A percentile compares a stretch with the other conserved stretches of the same genome.
These are phyloP conservation scores for Cucurbita pepo DNA, from an alignment of 306 rosid species.

Conservation along the genomic window DNA sequence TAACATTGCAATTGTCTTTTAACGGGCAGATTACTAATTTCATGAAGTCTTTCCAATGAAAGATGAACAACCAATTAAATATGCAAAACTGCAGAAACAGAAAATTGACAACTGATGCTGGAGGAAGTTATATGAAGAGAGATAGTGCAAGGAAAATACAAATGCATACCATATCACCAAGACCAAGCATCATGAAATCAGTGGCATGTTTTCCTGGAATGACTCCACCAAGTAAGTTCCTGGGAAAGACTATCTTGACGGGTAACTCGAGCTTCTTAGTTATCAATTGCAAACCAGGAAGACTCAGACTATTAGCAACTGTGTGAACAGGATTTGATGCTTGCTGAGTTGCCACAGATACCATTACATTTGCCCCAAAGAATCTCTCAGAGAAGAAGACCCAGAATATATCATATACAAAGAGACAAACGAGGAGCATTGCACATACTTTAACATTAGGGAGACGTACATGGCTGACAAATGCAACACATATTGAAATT, in stretches of 20 bases:
- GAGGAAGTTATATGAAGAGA: background rate
- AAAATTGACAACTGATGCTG: background rate
- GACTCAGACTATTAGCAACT: slow-evolving; percentile 87
- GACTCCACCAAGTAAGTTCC: slow-evolving; percentile 73
- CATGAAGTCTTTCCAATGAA: background rate
- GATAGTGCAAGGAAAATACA: background rate
- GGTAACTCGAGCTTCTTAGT: slow-evolving; percentile 95
- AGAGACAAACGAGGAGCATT: slow-evolving; percentile 79
- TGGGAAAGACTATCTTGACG: slow-evolving; percentile 90
- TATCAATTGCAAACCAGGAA: slow-evolving; percentile 85
- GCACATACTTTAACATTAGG: slow-evolving; percentile 92
- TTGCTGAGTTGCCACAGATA: slow-evolving; percentile 93
- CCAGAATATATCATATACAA: slow-evolving; percentile 92
- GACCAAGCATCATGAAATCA: slow-evolving; percentile 99
- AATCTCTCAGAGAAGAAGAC: slow-evolving; percentile 94
- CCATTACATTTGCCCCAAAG: slow-evolving; percentile 98
- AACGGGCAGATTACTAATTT: background rate
- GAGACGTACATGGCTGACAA: slow-evolving; percentile 96
- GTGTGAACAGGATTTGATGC: slow-evolving; percentile 94
- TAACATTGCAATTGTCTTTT: background rate
- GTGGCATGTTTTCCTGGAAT: slow-evolving; percentile 55
- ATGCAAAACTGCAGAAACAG: background rate
- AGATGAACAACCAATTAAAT: background rate
- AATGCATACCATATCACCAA: slow-evolving; percentile 83
- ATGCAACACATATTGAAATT: slow-evolving; percentile 87